Evolutionary conservation across 805 yeast genomes (phyloP).

Genomic region (Myxozyma kluyveri): DNA sequence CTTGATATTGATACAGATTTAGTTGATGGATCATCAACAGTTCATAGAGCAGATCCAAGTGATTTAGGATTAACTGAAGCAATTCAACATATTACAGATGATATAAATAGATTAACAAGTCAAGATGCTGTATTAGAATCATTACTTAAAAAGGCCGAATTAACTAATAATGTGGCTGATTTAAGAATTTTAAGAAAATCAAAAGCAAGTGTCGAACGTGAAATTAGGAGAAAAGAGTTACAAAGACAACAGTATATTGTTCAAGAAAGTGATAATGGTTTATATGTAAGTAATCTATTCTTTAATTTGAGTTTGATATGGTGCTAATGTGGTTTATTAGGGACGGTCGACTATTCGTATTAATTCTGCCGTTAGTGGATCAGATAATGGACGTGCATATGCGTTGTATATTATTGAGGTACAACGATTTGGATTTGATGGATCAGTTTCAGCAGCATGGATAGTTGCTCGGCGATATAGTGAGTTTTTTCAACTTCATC

Average conservation of each 20-base stretch:
- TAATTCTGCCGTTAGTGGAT: conserved; percentile 48
- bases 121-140: conserved; percentile 67
- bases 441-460: conserved; percentile 69
- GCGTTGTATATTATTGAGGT: conserved; percentile 76
- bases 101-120: conserved; percentile 58
- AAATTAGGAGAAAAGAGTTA: conserved; percentile 68
- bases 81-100: conserved; percentile 46
- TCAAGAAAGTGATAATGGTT: conserved; percentile 75
- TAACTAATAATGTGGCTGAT: conserved; percentile 73
- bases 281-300: conserved; percentile 63
- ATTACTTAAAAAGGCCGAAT: conserved; percentile 73
- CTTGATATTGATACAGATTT: conserved; percentile 34
- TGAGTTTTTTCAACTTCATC: conserved; percentile 73
- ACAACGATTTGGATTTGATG: conserved; percentile 49
- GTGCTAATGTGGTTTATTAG: background rate
- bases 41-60: conserved; percentile 65
- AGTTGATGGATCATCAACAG: conserved; percentile 35
- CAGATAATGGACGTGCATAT: conserved; percentile 56
- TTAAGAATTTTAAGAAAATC: conserved; percentile 68
- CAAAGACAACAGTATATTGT: conserved; percentile 77
- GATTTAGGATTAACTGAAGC: conserved; percentile 48
- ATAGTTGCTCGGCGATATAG: conserved; percentile 84
- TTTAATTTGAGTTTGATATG: background rate
- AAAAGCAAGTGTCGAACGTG: conserved; percentile 61
- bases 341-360: conserved; percentile 38